Base-by-base conservation (phyloP, 2,329 filamentous ascomycete species). In the Fusarium pseudonygamai region DNA sequence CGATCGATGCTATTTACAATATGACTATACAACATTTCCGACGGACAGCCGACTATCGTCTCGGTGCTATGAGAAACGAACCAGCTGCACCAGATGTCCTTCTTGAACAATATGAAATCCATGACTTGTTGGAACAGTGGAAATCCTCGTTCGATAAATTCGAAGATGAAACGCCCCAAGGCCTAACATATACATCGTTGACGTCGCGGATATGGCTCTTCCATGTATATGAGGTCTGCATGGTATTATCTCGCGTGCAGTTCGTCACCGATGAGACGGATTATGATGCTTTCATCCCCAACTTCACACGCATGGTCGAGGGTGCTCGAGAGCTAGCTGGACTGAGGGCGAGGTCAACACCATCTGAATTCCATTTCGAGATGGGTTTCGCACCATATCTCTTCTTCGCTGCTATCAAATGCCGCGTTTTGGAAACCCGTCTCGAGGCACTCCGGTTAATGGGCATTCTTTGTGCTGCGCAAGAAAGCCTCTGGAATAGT, bases 401-500 rank as follows among this genome's bases (percentile, higher is more conserved):
- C 0, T 68, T 68, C 42, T 55, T 68, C 8, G 56, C 53, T 10
- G 56, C 56, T 22, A 68, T 69, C 20, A 68, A 68, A 63, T 68
- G 66, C 13, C 64, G 64, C 15, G n/a, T 63, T 34, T 47, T 68
- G 5, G 64, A 69, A 56, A 68, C 49, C 2, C 57, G 66, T 7
- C 40, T 68, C 1, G 64, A 68, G 26, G 64, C 50, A 1, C 36
- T 69, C 1, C 39, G 67, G 6, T 5, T 69, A 8, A 69, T 69
- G 58, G 18, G 59, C 7, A 20, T 69, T 30, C 50, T 69, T 4
- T 69, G 67, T 34, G 67, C 67, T 15, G 50, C 67, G 4, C 65
- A 69, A 37, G 67, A 69, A 36, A 69, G 67, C 43, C 65, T 69
- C 18, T 69, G 67, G 67, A 64, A 69, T 45, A 69, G 49, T 2